phyloP scores from a whole-genome alignment of 768 basidiomycete genomes.

The Cystofilobasidium capitatum region DNA sequence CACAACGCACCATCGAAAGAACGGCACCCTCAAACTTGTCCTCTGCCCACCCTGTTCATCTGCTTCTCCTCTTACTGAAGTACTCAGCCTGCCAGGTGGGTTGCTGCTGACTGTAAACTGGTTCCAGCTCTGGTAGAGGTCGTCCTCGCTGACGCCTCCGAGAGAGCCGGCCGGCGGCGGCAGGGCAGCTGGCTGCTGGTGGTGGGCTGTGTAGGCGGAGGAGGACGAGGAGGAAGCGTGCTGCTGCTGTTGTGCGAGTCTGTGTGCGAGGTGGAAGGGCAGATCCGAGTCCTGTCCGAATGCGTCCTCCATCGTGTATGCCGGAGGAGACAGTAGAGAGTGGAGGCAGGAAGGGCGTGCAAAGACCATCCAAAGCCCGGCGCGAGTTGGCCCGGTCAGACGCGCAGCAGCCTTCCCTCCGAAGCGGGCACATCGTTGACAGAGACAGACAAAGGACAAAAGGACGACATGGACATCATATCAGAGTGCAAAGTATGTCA shows the following conservation, averaged over 20 bases:
- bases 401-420: too few species aligned
- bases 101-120: not conserved
- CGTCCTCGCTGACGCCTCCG: not conserved
- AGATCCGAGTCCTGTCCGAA: too few species aligned
- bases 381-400: too few species aligned
- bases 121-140: not conserved
- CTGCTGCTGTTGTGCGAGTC: conserved; percentile 3
- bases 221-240: not conserved
- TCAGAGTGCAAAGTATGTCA: too few species aligned
- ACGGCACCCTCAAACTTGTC: conserved; percentile 19
- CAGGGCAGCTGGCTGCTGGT: not conserved
- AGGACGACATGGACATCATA: too few species aligned
- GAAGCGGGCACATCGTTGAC: too few species aligned
- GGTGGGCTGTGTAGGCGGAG: not conserved
- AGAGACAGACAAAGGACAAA: too few species aligned
- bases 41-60: not conserved
- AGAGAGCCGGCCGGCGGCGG: not conserved
- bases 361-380: too few species aligned
- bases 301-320: too few species aligned
- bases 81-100: not conserved
- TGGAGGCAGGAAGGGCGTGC: too few species aligned
- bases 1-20: conserved; percentile 15
- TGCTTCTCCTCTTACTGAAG: not conserved
- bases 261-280: too few species aligned
- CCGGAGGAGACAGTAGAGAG: too few species aligned